These are phyloP conservation scores for Arachnopeziza araneosa DNA, from an alignment of 2,329 filamentous ascomycete species.

Conservation along the genomic window DNA sequence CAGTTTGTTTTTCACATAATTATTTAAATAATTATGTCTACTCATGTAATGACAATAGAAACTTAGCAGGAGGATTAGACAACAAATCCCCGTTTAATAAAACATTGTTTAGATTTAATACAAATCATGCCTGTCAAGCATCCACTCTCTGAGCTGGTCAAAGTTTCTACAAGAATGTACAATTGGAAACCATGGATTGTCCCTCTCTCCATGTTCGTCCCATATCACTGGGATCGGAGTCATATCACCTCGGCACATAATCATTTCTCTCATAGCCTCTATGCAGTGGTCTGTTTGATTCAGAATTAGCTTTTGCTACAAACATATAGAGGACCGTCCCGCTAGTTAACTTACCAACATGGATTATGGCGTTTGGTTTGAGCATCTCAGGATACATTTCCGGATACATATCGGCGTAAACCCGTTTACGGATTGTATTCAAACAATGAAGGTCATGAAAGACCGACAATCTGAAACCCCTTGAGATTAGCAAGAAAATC, in stretches of 20 bases:
- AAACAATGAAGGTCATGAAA: too few species aligned
- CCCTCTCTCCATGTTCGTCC: slow-evolving; percentile 2
- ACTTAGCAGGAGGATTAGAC: too few species aligned
- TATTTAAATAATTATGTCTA: too few species aligned
- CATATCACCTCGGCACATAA: slow-evolving; percentile 6
- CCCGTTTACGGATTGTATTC: slow-evolving; percentile 3
- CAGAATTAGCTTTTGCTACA: too few species aligned
- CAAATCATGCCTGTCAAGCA: neutral
- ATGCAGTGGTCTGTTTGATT: slow-evolving; percentile 6
- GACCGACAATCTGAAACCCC: too few species aligned
- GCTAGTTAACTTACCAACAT: neutral
- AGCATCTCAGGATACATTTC: neutral
- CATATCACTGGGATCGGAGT: slow-evolving; percentile 5
- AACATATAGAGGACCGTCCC: too few species aligned
- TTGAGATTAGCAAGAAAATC: too few species aligned
- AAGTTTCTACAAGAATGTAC: slow-evolving; percentile 3
- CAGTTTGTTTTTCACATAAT: too few species aligned
- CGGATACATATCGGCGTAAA: neutral
- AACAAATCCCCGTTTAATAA: too few species aligned
- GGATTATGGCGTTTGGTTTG: neutral
- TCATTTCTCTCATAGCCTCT: slow-evolving; percentile 3
- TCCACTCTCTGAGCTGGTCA: slow-evolving; percentile 1
- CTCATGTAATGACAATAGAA: too few species aligned
- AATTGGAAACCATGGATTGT: slow-evolving; percentile 3
- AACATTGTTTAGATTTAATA: too few species aligned